These are phyloP conservation scores for Salix koriyanagi DNA, from an alignment of 345 rosid species.

Conservation along the genomic window DNA sequence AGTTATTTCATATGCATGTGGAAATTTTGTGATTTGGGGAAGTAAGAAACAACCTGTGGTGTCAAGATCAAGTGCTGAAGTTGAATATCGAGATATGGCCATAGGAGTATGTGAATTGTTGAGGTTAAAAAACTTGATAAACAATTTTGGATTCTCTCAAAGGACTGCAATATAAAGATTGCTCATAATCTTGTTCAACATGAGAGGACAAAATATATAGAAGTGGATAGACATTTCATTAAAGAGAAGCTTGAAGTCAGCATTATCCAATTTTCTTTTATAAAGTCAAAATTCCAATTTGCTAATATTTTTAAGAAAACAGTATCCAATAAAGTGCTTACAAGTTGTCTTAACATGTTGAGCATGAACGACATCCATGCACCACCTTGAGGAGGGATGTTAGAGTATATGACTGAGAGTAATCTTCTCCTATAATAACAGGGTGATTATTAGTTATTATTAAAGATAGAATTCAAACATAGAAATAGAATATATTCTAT, in stretches of 20 bases:
- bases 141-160: background rate
- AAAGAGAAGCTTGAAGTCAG: background rate
- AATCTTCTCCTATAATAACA: background rate
- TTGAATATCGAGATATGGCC: background rate
- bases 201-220: background rate
- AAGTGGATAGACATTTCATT: background rate
- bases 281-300: too few relatives aligned
- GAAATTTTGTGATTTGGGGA: background rate
- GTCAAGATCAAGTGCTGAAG: background rate
- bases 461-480: too few relatives aligned
- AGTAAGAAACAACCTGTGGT: background rate
- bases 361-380: too few relatives aligned
- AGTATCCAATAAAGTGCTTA: too few relatives aligned
- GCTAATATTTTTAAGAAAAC: too few relatives aligned
- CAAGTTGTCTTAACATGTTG: too few relatives aligned
- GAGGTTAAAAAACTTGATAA: background rate
- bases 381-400: too few relatives aligned
- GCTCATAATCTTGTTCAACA: background rate
- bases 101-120: background rate
- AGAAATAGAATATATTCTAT: too few relatives aligned
- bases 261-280: background rate
- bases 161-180: background rate
- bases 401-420: background rate
- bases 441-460: background rate
- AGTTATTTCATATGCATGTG: background rate